Evolutionary conservation across 495 filamentous ascomycete genomes (phyloP).

Genomic region (Letharia lupina): DNA sequence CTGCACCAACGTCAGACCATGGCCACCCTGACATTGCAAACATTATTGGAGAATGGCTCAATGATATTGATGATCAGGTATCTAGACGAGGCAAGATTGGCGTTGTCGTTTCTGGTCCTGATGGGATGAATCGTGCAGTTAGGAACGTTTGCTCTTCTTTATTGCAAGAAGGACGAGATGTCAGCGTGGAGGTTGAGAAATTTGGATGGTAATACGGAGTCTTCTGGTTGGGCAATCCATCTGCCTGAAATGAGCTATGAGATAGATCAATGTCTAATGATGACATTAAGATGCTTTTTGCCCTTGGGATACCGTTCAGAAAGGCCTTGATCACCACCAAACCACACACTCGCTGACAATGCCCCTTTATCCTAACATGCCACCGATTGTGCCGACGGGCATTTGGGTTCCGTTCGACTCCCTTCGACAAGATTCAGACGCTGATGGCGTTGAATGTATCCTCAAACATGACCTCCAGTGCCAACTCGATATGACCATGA

Average conservation of each 20-base stretch:
- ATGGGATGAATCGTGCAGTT: constrained; percentile 22
- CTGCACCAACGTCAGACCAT: constrained; percentile 41
- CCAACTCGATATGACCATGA: too few species aligned
- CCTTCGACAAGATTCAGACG: too few species aligned
- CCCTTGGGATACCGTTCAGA: too few species aligned
- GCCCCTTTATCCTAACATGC: too few species aligned
- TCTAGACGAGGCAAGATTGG: constrained; percentile 6
- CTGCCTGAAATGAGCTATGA: neutral
- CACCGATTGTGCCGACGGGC: too few species aligned
- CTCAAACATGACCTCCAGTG: too few species aligned
- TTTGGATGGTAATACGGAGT: constrained; percentile 19
- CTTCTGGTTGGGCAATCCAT: neutral
- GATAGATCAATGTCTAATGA: neutral
- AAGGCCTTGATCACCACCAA: too few species aligned
- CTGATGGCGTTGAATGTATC: too few species aligned
- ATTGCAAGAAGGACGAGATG: constrained; percentile 11
- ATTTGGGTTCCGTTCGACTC: too few species aligned
- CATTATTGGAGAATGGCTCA: constrained; percentile 11
- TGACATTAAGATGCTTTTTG: too few species aligned
- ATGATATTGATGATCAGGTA: neutral
- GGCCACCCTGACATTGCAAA: constrained; percentile 43
- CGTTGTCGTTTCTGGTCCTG: constrained; percentile 22
- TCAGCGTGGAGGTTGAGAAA: constrained; percentile 23
- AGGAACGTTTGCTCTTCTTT: constrained; percentile 18
- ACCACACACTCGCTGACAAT: too few species aligned